Conservation (phyloP, 2,329 filamentous ascomycete genomes). For the Diaporthe helianthi region DNA sequence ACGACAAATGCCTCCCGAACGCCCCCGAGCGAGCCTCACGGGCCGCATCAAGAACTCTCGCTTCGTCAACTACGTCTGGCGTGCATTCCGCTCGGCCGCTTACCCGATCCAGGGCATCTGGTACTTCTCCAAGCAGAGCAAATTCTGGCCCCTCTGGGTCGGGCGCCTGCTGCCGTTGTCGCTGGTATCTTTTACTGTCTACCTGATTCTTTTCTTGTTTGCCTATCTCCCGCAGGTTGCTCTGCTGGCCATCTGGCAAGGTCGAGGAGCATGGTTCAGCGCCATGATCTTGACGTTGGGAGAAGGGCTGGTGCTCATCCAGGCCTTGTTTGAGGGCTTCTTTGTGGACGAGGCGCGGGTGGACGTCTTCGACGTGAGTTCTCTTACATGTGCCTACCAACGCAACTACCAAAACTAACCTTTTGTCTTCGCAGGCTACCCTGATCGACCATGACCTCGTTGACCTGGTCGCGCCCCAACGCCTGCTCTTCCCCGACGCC, state of each 20-base stretch:
- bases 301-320: slow-evolving; percentile 75
- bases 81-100: slow-evolving; percentile 55
- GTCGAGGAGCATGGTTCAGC: slow-evolving; percentile 86
- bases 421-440: slow-evolving; percentile 58
- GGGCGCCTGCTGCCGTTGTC: slow-evolving; percentile 81
- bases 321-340: slow-evolving; percentile 77
- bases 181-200: slow-evolving; percentile 82
- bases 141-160: slow-evolving; percentile 82
- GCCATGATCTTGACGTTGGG: slow-evolving; percentile 88
- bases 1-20: slow-evolving; percentile 25
- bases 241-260: slow-evolving; percentile 89
- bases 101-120: slow-evolving; percentile 76
- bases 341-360: slow-evolving; percentile 82
- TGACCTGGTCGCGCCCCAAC: slow-evolving; percentile 71
- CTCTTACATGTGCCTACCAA: not conserved
- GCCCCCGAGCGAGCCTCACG: slow-evolving; percentile 22
- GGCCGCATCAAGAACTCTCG: slow-evolving; percentile 30
- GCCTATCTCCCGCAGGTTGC: slow-evolving; percentile 88
- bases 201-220: slow-evolving; percentile 86
- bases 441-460: slow-evolving; percentile 77
- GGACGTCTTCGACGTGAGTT: slow-evolving; percentile 80
- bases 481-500: slow-evolving; percentile 71
- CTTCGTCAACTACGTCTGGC: slow-evolving; percentile 48
- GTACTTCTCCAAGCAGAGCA: slow-evolving; percentile 80
- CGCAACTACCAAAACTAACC: slow-evolving; percentile 25